Evolutionary conservation across 352 stramenopile genomes (phyloP), one percentile per base, ranked within the genome.

Genomic region (Elongisporangium anandrum): DNA sequence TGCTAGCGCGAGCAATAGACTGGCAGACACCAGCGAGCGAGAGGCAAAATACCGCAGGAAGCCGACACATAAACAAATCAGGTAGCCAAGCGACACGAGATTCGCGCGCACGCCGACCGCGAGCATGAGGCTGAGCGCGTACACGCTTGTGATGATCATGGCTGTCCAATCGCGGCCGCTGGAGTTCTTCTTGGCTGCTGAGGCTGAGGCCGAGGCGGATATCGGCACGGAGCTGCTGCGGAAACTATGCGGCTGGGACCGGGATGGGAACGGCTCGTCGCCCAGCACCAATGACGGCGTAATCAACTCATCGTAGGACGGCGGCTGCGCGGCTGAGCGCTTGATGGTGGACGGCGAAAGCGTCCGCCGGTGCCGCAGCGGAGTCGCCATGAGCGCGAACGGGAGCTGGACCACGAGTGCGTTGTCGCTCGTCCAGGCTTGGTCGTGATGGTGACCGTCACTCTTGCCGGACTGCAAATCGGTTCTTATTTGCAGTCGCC

Each of bases 21-120:
- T 87, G 17, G 77, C 29, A 1, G 79, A 52, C n/a, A 79, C 73
- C 4, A 89, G 47, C 17, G 47, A 29, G 4, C 61, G 64, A 12
- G 81, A 92, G 59, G 85, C 67, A 60, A 95, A 89, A 23, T 81
- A 88, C 22, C 74, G 64, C 50, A 91, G 54, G 23, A 83, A 69
- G 13, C 83, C 81, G 34, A 71, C 82, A 58, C 75, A 90, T 50
- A 90, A 83, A 8, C 83, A 68, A 24, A 90, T 62, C 59, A 90
- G 73, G 69, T 92, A 92, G 60, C 76, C 68, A 16, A 84, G 66
- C 26, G 80, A 90, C 60, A 92, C 67, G 56, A 79, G 52, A 57
- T 79, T 89, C 21, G 74, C 77, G 15, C 81, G 79, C 45, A 65
- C 52, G 13, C 66, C 70, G n/a, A 85, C 70, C 7, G 80, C 73